phyloP scores from a whole-genome alignment of 129 eudicot species.

The Helianthus tuberosus region DNA sequence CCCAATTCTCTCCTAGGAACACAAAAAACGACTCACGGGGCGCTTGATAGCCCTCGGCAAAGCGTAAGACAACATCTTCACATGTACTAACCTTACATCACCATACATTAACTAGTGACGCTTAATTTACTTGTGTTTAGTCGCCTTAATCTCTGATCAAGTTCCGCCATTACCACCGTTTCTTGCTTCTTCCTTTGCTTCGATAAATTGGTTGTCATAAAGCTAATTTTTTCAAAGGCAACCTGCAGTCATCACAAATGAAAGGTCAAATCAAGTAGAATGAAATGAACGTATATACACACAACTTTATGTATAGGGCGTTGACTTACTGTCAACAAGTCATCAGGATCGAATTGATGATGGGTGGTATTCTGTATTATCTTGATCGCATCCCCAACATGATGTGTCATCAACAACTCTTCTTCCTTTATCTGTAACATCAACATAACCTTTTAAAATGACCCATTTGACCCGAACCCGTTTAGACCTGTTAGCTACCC shows the following conservation, averaged over 20 bases:
- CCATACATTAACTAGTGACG: constrained; percentile 26
- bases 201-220: constrained; percentile 74
- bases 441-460: neutral
- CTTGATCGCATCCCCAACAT: constrained; percentile 86
- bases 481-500: too few species aligned
- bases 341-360: constrained; percentile 92
- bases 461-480: too few species aligned
- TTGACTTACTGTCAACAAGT: constrained; percentile 65
- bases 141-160: constrained; percentile 82
- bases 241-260: constrained; percentile 47
- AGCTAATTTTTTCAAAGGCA: constrained; percentile 79
- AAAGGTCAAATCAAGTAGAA: neutral
- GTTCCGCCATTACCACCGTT: constrained; percentile 93
- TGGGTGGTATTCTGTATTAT: constrained; percentile 77
- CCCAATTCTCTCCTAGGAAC: constrained; percentile 41
- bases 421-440: constrained; percentile 82
- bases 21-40: constrained; percentile 39
- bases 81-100: constrained; percentile 23
- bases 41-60: constrained; percentile 28
- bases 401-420: constrained; percentile 64
- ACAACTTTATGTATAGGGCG: neutral
- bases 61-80: constrained; percentile 27
- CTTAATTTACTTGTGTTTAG: constrained; percentile 52
- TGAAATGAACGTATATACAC: neutral
- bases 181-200: constrained; percentile 97